Evolutionary conservation across 805 yeast genomes (phyloP), one percentile per base, ranked within the genome.

Genomic region (Lipomyces yamadae): DNA sequence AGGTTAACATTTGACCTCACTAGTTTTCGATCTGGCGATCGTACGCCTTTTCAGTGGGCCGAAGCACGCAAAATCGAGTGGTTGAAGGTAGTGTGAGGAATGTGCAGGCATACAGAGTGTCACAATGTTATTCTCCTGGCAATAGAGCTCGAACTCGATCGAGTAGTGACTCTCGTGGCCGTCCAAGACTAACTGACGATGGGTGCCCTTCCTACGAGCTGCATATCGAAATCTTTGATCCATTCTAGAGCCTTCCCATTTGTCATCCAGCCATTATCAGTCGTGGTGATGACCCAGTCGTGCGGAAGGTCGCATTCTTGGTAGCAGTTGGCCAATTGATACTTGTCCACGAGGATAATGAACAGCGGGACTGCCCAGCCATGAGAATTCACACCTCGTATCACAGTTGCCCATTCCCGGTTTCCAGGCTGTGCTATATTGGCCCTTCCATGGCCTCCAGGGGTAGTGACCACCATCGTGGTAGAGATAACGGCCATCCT

Each of bases 111-210:
- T 24, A 56, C 62, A 61, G 35, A 61, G 62, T 6, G 61, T 56
- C 10, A 61, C n/a, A 15, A 61, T 61, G 13, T 55, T 56, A 2
- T 57, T 2, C 33, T 61, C 42, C 60, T 56, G 8, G 56, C 64
- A 55, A 34, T 29, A 59, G 7, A 5, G n/a, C 34, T 48, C 30
- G 35, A 62, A 62, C 8, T 6, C 57, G 2, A 50, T 39, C n/a
- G 63, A 62, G 24, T 18, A 50, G 57, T 62, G 65, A 35, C 63
- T 57, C 42, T 62, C 63, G 32, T 62, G 65, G 63, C 65, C 56
- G 32, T 62, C 64, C 33, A 58, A n/a, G 34, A 58, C 32, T 29
- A 58, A 59, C 32, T 58, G 48, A 18, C 65, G 66, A 58, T 63
- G 39, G 2, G 5, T 10, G 15, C 66, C 66, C n/a, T 13, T 63